Percentiles rank a stretch among this genome's conserved stretches.
Evolutionary conservation across 73 alveolate genomes (phyloP).

Genomic region (Paramecium bursaria): DNA sequence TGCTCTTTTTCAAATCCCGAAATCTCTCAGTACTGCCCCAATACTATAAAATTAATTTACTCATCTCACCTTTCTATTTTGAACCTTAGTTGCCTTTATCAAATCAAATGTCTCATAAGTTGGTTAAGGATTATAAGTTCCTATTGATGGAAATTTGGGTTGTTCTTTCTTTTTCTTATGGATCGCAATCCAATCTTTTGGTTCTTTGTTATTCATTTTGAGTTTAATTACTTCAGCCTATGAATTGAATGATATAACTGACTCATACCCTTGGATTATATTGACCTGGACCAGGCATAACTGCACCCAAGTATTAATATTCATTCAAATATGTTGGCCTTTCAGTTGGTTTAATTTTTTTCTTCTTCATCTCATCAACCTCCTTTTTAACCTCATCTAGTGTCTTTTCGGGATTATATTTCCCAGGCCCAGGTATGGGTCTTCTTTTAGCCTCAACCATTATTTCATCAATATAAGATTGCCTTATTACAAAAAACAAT

Average conservation of each 20-base stretch:
- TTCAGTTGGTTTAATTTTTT: constrained; percentile 49
- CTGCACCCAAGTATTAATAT: constrained; percentile 46
- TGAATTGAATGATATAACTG: too few species aligned
- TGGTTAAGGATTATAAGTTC: constrained; percentile 65
- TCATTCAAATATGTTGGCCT: constrained; percentile 67
- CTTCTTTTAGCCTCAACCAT: constrained; percentile 55
- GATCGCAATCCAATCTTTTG: constrained; percentile 45
- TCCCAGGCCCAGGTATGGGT: constrained; percentile 67
- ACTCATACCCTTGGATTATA: constrained; percentile 70
- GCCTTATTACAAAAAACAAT: background rate
- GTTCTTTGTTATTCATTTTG: constrained; percentile 33
- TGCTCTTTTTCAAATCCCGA: constrained; percentile 62
- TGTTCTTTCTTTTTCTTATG: constrained; percentile 65
- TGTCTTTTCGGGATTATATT: constrained; percentile 53
- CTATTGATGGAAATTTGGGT: constrained; percentile 56
- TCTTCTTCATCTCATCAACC: constrained; percentile 46
- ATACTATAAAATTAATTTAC: background rate
- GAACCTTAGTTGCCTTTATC: too few species aligned
- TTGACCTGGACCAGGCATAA: constrained; percentile 70
- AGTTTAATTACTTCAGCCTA: constrained; percentile 31
- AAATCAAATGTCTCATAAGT: background rate
- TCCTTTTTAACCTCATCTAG: constrained; percentile 44
- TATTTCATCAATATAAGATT: constrained; percentile 59
- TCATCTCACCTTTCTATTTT: constrained; percentile 12
- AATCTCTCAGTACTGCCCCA: constrained; percentile 65